phyloP scores from a whole-genome alignment of 352 stramenopile species.

The Globisporangium cylindrosporum region DNA sequence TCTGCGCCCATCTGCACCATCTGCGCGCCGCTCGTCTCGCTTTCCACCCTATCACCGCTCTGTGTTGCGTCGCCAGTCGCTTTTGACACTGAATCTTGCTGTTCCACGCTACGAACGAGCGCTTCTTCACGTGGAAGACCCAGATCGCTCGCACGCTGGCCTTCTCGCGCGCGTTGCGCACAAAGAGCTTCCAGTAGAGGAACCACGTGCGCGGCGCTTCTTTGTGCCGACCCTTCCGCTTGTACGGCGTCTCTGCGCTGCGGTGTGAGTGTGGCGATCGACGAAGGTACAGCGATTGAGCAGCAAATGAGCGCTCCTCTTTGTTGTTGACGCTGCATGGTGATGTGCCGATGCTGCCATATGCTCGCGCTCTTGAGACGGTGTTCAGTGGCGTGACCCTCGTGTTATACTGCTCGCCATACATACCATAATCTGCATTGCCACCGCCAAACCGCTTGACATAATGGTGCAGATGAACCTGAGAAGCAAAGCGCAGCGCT shows the following conservation, averaged over 20 bases:
- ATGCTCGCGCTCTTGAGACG: not conserved
- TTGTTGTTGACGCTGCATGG: not conserved
- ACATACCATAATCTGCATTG: not conserved
- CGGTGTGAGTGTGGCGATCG: not conserved
- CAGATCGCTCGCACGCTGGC: slow-evolving; percentile 13
- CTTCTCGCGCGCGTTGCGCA: slow-evolving; percentile 18
- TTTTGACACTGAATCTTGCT: slow-evolving; percentile 9
- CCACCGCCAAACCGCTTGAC: not conserved
- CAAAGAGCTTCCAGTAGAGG: slow-evolving; percentile 28
- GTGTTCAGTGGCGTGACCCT: not conserved
- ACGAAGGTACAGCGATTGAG: not conserved
- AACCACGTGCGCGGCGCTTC: slow-evolving; percentile 20
- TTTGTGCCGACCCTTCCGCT: not conserved
- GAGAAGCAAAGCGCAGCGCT: not conserved
- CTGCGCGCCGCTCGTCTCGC: not conserved
- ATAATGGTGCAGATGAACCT: not conserved
- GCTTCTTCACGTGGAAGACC: slow-evolving; percentile 24
- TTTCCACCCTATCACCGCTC: slow-evolving; percentile 12
- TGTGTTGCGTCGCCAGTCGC: slow-evolving; percentile 9
- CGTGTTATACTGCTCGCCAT: too few relatives aligned
- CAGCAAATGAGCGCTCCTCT: not conserved
- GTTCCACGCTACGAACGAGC: slow-evolving; percentile 17
- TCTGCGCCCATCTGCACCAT: slow-evolving; percentile 10
- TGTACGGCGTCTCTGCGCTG: not conserved
- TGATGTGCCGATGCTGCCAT: not conserved